Evolutionary conservation across 2,329 filamentous ascomycete genomes (phyloP), one percentile per base, ranked within the genome.

Genomic region (Trichoderma aggressivum): DNA sequence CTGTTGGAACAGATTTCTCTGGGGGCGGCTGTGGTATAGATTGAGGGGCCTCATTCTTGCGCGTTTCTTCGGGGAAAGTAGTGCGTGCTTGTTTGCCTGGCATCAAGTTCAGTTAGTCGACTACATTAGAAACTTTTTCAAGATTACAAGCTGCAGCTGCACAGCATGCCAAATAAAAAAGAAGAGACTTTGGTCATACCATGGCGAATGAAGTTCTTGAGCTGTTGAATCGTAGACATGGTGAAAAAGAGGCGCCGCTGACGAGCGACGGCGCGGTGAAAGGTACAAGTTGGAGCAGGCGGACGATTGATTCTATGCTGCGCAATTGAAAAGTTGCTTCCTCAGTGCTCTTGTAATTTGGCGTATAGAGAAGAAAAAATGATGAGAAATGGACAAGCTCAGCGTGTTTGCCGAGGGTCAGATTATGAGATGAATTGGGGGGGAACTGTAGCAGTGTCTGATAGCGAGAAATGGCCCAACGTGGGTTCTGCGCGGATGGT

Each of bases 161-260:
- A 28, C 14, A 59, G 18, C n/a, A n/a, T 30, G 11, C 16, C 56
- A 16, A 36, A 8, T 43, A 53, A 36, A 47, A 47, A 11, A 18
- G 43, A 34, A 26, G 32, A 16, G 39, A 71, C 12, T 28, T 50
- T 12, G 7, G 60, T 78, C 85, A 70, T 84, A 90, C 88, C 95
- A 86, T 98, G 95, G 75, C 95, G 93, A 83, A 98, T 96, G 83
- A 98, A 97, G 83, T 98, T 98, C 84, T 98, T 98, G 78, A 98
- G 89, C 80, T 96, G 96, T 85, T 98, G 95, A 84, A 98, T 97
- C 75, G 88, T 89, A 78, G 88, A 90, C 88, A 90, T 90, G 77
- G 73, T 77, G 76, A 68, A 72, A 53, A 63, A 73, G 63, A 50
- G 70, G 65, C 63, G 67, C 67, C 71, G 75, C 72, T 73, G 71